Conservation (phyloP, 2,329 filamentous ascomycete genomes). For the Xylaria sp. region DNA sequence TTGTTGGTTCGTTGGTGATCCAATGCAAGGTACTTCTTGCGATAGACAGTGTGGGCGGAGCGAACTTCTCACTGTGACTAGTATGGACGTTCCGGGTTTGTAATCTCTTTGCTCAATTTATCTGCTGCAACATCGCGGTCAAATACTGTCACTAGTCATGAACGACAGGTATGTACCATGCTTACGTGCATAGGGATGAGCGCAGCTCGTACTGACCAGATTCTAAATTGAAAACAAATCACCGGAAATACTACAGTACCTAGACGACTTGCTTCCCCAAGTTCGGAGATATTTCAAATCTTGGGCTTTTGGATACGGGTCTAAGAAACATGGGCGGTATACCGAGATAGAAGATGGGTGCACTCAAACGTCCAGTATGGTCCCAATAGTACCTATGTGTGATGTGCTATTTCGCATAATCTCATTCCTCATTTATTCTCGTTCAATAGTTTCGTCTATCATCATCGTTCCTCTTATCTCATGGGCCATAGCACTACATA, state of each 20-base stretch:
- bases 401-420: neutral
- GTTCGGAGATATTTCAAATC: slow-evolving; percentile 3
- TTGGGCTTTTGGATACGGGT: neutral
- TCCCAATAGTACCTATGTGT: neutral
- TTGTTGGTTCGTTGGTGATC: neutral
- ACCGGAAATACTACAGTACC: neutral
- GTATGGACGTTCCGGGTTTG: neutral
- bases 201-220: neutral
- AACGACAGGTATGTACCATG: neutral
- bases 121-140: neutral
- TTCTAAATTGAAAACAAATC: neutral
- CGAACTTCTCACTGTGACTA: neutral
- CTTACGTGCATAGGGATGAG: neutral
- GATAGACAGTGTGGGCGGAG: neutral
- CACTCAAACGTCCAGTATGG: neutral
- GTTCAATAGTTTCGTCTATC: neutral
- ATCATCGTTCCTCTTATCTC: neutral
- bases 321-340: neutral
- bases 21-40: neutral
- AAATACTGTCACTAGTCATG: neutral
- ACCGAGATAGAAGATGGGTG: neutral
- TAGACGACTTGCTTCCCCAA: neutral
- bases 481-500: neutral
- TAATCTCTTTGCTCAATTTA: neutral
- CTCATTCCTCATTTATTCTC: neutral